Percentiles rank a stretch among this genome's conserved stretches.
Conservation (phyloP, 352 stramenopile species). For the Phytophthora vignae region DNA sequence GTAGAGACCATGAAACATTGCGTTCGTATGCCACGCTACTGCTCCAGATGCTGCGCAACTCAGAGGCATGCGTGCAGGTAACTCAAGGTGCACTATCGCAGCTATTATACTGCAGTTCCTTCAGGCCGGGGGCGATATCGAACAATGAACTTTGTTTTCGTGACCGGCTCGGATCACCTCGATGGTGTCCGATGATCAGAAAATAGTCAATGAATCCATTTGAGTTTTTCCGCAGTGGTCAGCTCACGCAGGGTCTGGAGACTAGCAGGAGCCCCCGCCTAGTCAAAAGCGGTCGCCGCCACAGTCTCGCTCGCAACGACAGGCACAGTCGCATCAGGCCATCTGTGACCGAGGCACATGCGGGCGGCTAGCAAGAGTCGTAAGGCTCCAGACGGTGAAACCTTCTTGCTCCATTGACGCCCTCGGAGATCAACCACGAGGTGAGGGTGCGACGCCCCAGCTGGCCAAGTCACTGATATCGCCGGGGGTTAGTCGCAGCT, state of each 20-base stretch:
- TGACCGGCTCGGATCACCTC: slow-evolving; percentile 8
- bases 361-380: slow-evolving; percentile 17
- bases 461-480: slow-evolving; percentile 22
- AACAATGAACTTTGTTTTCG: slow-evolving; percentile 4
- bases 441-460: slow-evolving; percentile 32
- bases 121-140: not conserved
- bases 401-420: slow-evolving; percentile 27
- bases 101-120: too few relatives aligned
- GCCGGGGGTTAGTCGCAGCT: not conserved
- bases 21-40: not conserved
- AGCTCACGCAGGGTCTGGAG: slow-evolving; percentile 15
- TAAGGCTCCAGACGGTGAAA: slow-evolving; percentile 24
- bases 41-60: slow-evolving; percentile 3
- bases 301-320: slow-evolving; percentile 17
- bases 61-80: not conserved
- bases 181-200: slow-evolving; percentile 20
- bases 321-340: slow-evolving; percentile 27
- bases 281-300: slow-evolving; percentile 8
- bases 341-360: slow-evolving; percentile 20
- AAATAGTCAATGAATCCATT: slow-evolving; percentile 29
- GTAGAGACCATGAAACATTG: slow-evolving; percentile 5
- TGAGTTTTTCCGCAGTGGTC: slow-evolving; percentile 12
- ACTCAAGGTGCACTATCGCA: not conserved
- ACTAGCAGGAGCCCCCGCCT: not conserved
- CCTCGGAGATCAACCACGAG: slow-evolving; percentile 17